A percentile compares a stretch with the other conserved stretches of the same genome.
These are phyloP conservation scores for Trichoderma endophyticum DNA, from an alignment of 2,329 filamentous ascomycete species.

Conservation along the genomic window DNA sequence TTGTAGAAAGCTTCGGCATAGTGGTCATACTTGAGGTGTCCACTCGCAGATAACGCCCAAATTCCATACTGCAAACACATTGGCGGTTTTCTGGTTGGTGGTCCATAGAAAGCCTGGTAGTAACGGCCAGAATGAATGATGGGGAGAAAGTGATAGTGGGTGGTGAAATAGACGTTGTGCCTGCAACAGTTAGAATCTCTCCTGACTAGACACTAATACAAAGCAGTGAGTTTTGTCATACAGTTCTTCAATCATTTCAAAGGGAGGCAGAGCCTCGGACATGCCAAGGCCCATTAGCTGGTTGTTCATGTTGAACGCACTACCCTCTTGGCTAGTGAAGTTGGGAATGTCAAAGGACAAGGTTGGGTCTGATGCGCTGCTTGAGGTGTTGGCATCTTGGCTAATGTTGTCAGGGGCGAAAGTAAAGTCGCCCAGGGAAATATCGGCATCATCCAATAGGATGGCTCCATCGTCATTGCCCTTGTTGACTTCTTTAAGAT, in stretches of 20 bases:
- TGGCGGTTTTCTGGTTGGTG: conserved; percentile 73
- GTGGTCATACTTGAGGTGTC: conserved; percentile 67
- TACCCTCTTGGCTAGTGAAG: conserved; percentile 16
- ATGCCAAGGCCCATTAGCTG: conserved; percentile 73
- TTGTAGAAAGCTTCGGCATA: conserved; percentile 79
- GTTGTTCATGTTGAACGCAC: conserved; percentile 14
- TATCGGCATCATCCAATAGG: conserved; percentile 12
- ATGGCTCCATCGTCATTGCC: conserved; percentile 19
- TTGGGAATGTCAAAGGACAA: conserved; percentile 22
- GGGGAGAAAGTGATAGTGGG: conserved; percentile 68
- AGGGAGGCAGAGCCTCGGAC: conserved; percentile 75
- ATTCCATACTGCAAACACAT: conserved; percentile 82
- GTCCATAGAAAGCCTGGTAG: conserved; percentile 66
- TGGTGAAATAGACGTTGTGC: conserved; percentile 71
- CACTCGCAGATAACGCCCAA: conserved; percentile 74
- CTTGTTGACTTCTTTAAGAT: conserved; percentile 64
- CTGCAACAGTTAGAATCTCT: conserved; percentile 38
- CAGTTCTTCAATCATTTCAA: conserved; percentile 80
- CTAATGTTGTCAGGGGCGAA: conserved; percentile 20
- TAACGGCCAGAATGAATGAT: conserved; percentile 78
- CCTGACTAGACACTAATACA: background rate
- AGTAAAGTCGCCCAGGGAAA: conserved; percentile 17
- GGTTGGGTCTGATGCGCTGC: conserved; percentile 14
- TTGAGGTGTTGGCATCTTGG: conserved; percentile 18
- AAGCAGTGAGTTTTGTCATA: conserved; percentile 42